Evolutionary conservation across 805 yeast species (phyloP).

Genomic region (Kodamaea neixiangensis): DNA sequence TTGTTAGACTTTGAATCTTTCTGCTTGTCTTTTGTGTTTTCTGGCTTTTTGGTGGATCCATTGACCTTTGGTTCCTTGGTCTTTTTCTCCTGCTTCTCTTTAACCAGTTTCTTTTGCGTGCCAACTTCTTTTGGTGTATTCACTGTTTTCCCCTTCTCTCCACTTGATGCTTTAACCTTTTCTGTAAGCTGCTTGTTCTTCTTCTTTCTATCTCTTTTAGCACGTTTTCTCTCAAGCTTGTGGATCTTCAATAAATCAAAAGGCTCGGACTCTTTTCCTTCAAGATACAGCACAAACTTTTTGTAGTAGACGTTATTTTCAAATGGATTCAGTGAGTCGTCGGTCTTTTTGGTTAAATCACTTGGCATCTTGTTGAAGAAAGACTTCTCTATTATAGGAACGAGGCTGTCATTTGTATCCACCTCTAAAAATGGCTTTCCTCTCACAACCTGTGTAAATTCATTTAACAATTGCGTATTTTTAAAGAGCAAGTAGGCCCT

Average conservation of each 20-base stretch:
- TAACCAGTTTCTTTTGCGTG: neutral
- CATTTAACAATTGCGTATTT: slow-evolving; percentile 9
- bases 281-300: slow-evolving; percentile 19
- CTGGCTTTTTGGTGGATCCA: slow-evolving; percentile 13
- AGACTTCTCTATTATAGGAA: slow-evolving; percentile 38
- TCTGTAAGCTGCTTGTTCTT: slow-evolving; percentile 11
- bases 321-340: slow-evolving; percentile 8
- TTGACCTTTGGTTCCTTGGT: slow-evolving; percentile 6
- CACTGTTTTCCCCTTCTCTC: slow-evolving; percentile 1
- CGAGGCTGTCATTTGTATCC: slow-evolving; percentile 26
- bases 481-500: slow-evolving; percentile 19
- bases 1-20: neutral
- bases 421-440: slow-evolving; percentile 27
- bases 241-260: slow-evolving; percentile 9
- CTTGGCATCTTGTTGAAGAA: slow-evolving; percentile 31
- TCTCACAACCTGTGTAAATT: slow-evolving; percentile 13
- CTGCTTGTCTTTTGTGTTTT: slow-evolving; percentile 2
- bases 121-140: slow-evolving; percentile 5
- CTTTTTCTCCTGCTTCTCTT: slow-evolving; percentile 12
- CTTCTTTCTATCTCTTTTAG: slow-evolving; percentile 13
- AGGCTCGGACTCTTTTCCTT: slow-evolving; percentile 15
- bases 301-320: slow-evolving; percentile 19
- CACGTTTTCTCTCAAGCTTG: slow-evolving; percentile 4
- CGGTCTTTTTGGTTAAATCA: neutral
- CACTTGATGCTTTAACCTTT: neutral